Percentiles rank a stretch among this genome's conserved stretches.
Evolutionary conservation across 2,329 filamentous ascomycete genomes (phyloP).

Genomic region (Colletotrichum sp.): DNA sequence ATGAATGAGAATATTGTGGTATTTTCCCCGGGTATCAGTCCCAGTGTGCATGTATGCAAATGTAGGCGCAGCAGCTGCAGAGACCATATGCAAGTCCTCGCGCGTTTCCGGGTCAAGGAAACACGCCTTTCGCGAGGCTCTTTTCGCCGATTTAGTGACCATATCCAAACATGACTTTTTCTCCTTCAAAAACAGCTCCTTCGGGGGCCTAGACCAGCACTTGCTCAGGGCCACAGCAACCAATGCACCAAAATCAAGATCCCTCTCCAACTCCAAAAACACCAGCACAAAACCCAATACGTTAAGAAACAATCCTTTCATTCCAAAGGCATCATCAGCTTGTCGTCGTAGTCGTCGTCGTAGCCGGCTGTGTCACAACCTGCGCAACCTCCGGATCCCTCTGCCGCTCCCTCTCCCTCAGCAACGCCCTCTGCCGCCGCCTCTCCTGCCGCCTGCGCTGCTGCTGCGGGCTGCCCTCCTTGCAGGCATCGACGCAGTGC

Average conservation of each 20-base stretch:
- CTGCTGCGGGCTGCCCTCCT: neutral
- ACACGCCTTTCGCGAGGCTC: neutral
- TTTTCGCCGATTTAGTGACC: neutral
- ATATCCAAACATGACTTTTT: neutral
- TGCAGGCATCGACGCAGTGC: slow-evolving; percentile 23
- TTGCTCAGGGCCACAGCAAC: slow-evolving; percentile 10
- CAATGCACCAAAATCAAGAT: neutral
- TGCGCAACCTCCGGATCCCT: slow-evolving; percentile 2
- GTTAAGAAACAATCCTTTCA: neutral
- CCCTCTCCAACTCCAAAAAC: neutral
- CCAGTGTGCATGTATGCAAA: neutral
- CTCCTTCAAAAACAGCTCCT: neutral
- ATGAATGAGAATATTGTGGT: neutral
- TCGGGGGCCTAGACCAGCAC: slow-evolving; percentile 11
- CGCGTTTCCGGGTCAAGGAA: neutral
- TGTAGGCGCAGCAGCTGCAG: neutral
- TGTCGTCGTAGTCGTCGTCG: neutral
- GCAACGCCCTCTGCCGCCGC: neutral
- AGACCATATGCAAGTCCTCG: neutral
- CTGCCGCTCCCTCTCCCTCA: neutral
- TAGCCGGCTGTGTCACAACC: neutral
- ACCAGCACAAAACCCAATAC: neutral
- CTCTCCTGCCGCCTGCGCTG: neutral
- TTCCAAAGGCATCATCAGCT: neutral
- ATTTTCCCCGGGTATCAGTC: neutral